Evolutionary conservation across 305 asterid species (phyloP), one percentile per base, ranked within the genome.

Genomic region (Withania somnifera): DNA sequence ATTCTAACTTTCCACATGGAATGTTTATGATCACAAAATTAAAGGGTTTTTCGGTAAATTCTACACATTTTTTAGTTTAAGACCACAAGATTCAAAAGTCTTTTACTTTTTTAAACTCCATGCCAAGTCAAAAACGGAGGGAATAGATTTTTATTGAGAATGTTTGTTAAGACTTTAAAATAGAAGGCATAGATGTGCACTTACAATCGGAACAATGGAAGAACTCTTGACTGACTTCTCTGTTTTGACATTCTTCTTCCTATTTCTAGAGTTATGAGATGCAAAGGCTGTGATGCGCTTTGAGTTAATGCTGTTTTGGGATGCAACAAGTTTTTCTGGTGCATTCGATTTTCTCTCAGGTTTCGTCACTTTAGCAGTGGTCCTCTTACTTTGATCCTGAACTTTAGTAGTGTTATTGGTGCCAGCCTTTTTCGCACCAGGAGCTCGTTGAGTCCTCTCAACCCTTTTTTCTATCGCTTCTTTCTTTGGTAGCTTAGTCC

Each of bases 401-500:
- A 83, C 24, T 73, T 60, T 83, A 38, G 82, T 20, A 78, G 84
- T 82, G 56, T 79, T 85, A 84, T 20, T 84, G 7, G 77, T 45
- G 57, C 85, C 89, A 71, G 78, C 76, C 26, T 77, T 86, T 78
- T 82, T 87, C 20, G 42, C 80, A 77, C 60, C 80, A 64, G 88
- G 75, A 77, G 84, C 87, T 86, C 81, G 89, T 11, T 77, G 73
- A 61, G 53, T 84, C 51, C 79, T 84, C 32, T 84, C 92, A 40
- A 83, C 79, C 80, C 77, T 88, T 47, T 81, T 84, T 52, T 87
- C 87, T n/a, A 26, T 75, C 24, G n/a, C 85, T 76, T 86, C 92
- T 83, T 88, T 87, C 87, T 85, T 92, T 82, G 78, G 90, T 52
- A 69, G 60, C 84, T 81, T 87, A 51, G 89, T 68, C 80, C 82